These are phyloP conservation scores for Porphyrellus cyaneotinctus DNA, from an alignment of 768 basidiomycete genomes.

Conservation along the genomic window DNA sequence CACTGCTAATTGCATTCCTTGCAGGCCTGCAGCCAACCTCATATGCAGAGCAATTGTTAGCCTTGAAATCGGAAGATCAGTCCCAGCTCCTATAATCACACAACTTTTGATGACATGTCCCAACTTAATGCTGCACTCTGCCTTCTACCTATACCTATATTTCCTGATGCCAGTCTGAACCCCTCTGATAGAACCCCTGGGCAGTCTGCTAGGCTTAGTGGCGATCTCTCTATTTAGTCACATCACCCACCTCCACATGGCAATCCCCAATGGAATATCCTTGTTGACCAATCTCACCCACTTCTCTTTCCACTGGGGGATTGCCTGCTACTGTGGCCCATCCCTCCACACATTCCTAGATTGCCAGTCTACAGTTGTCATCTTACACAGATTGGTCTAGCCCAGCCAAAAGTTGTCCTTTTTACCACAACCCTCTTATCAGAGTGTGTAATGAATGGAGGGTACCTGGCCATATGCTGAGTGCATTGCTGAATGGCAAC, in stretches of 20 bases:
- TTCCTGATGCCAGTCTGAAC: not conserved
- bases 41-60: too few species aligned
- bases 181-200: too few species aligned
- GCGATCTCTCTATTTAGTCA: not conserved
- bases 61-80: too few species aligned
- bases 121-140: not conserved
- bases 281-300: too few species aligned
- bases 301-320: not conserved
- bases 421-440: not conserved
- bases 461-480: not conserved
- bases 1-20: too few species aligned
- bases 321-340: too few species aligned
- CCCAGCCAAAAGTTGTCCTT: not conserved
- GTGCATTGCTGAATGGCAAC: not conserved
- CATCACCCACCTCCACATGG: too few species aligned
- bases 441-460: not conserved
- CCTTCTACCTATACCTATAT: not conserved
- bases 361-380: not conserved
- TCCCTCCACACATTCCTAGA: too few species aligned
- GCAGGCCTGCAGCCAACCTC: not conserved
- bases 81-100: too few species aligned
- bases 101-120: not conserved
- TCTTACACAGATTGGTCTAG: not conserved
- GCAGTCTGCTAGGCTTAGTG: not conserved
- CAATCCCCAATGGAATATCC: too few species aligned